Evolutionary conservation across 176 grass and related monocot genomes (phyloP).

Genomic region (Rhynchospora tenuis): DNA sequence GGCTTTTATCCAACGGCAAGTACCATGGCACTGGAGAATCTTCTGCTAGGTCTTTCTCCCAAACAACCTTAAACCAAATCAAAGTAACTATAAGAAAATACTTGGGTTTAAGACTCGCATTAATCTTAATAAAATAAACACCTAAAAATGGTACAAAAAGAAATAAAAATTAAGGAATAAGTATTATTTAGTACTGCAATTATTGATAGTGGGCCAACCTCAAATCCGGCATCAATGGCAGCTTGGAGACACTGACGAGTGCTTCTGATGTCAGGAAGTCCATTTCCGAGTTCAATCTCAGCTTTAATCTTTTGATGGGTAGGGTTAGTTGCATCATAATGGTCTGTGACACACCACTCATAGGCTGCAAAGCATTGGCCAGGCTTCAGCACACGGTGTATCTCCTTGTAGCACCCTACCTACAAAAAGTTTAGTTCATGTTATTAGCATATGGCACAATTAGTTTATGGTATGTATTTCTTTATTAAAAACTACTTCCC

Average conservation of each 20-base stretch:
- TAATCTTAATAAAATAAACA: not conserved
- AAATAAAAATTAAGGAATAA: not conserved
- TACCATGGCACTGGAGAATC: constrained; percentile 93
- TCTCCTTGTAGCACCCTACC: constrained; percentile 96
- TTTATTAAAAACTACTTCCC: not conserved
- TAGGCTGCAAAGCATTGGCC: constrained; percentile 90
- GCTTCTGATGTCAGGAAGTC: constrained; percentile 81
- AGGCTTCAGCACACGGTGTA: constrained; percentile 84
- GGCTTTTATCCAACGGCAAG: constrained; percentile 76
- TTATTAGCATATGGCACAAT: not conserved
- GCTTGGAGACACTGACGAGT: constrained; percentile 85
- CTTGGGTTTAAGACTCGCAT: not conserved
- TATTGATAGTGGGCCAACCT: constrained; percentile 36
- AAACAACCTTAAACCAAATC: constrained; percentile 62
- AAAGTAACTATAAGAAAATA: constrained; percentile 17
- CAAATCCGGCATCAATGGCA: constrained; percentile 83
- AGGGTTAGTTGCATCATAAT: constrained; percentile 71
- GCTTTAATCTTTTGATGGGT: constrained; percentile 79
- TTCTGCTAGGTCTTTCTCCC: constrained; percentile 73
- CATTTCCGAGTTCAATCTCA: constrained; percentile 87
- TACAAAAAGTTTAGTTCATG: constrained; percentile 27
- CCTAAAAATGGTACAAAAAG: not conserved
- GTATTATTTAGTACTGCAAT: not conserved
- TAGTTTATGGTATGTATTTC: not conserved
- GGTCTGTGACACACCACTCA: constrained; percentile 93